These are phyloP conservation scores for Podaxis carcinomalis DNA, from an alignment of 768 basidiomycete genomes.

Conservation along the genomic window DNA sequence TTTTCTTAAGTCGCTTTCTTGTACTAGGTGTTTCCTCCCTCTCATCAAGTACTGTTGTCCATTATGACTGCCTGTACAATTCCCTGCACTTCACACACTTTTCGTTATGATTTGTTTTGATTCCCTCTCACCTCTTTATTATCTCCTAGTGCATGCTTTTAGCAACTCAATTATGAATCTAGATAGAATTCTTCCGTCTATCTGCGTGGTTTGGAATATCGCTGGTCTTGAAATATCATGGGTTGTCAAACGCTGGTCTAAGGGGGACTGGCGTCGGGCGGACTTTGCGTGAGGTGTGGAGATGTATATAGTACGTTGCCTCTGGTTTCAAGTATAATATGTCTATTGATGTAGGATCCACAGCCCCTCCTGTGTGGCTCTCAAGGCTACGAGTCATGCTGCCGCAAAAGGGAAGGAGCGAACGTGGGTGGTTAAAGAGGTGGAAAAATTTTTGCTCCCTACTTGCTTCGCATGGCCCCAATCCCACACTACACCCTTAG, in stretches of 20 bases:
- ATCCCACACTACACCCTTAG: background rate
- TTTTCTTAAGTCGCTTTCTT: constrained; percentile 2
- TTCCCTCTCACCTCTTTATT: background rate
- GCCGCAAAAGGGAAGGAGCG: background rate
- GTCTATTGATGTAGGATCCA: background rate
- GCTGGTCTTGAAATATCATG: background rate
- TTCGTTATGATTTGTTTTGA: constrained; percentile 3
- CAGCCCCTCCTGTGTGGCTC: background rate
- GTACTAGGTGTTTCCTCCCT: background rate
- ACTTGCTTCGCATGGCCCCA: background rate
- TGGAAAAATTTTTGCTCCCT: background rate
- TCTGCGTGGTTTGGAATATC: background rate
- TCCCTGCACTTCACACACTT: background rate
- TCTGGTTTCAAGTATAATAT: background rate
- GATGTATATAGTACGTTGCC: background rate
- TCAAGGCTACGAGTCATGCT: background rate
- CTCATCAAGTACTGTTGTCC: constrained; percentile 1
- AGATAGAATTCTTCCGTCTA: constrained; percentile 6
- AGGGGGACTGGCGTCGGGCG: background rate
- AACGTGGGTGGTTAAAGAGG: background rate
- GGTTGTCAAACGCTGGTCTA: background rate
- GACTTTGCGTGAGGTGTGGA: background rate
- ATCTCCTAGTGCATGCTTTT: constrained; percentile 5
- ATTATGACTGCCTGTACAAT: background rate
- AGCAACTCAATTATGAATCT: constrained; percentile 7